Percentiles rank a stretch among this genome's conserved stretches.
Evolutionary conservation across 2,329 filamentous ascomycete species (phyloP).

Genomic region (Pseudocercospora fuligena): DNA sequence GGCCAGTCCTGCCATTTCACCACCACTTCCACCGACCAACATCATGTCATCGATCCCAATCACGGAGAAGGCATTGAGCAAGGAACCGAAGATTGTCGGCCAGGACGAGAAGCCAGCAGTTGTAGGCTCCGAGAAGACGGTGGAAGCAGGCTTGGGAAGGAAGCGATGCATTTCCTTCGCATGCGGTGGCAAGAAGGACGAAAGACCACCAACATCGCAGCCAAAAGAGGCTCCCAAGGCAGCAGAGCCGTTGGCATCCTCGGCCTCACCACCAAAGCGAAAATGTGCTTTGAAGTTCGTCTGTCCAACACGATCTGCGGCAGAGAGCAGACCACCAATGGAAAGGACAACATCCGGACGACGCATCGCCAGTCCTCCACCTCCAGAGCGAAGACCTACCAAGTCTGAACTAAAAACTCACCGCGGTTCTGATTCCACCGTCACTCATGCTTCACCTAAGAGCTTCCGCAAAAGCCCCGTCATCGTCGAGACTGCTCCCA

Average conservation of each 20-base stretch:
- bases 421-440: constrained; percentile 56
- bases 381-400: constrained; percentile 33
- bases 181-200: constrained; percentile 66
- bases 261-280: constrained; percentile 54
- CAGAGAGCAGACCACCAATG: constrained; percentile 36
- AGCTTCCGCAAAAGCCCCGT: constrained; percentile 46
- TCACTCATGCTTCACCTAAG: constrained; percentile 54
- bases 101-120: constrained; percentile 42
- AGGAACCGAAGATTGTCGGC: constrained; percentile 44
- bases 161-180: constrained; percentile 94
- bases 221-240: constrained; percentile 38
- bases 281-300: constrained; percentile 74
- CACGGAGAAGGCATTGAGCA: constrained; percentile 46
- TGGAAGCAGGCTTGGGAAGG: constrained; percentile 69
- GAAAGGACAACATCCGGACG: constrained; percentile 36
- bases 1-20: constrained; percentile 85
- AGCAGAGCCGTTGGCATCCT: constrained; percentile 15
- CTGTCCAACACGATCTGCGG: constrained; percentile 62
- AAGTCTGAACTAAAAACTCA: constrained; percentile 39
- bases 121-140: constrained; percentile 55
- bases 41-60: constrained; percentile 44
- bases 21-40: constrained; percentile 69
- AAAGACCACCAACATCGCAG: constrained; percentile 47
- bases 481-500: constrained; percentile 23
- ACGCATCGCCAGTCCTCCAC: constrained; percentile 50